Evolutionary conservation across 2,329 filamentous ascomycete species (phyloP).

Genomic region (Colletotrichum magnum): DNA sequence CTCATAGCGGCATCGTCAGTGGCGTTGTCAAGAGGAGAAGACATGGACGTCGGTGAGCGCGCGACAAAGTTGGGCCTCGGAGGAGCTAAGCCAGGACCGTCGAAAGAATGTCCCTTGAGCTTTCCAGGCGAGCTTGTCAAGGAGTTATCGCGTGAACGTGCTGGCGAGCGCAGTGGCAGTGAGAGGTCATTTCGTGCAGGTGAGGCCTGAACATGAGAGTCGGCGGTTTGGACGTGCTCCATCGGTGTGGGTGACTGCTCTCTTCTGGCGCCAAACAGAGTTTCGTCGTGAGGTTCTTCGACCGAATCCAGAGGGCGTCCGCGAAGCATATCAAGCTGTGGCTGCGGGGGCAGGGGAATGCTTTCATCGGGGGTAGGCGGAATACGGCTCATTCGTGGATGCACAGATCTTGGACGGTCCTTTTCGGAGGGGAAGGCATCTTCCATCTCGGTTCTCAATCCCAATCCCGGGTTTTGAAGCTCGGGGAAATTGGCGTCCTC

Average conservation of each 20-base stretch:
- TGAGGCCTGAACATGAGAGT: conserved; percentile 41
- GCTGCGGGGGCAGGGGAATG: conserved; percentile 61
- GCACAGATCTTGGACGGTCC: conserved; percentile 79
- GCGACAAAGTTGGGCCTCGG: conserved; percentile 65
- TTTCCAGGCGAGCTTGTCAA: conserved; percentile 62
- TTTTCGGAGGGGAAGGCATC: conserved; percentile 60
- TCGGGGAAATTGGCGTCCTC: conserved; percentile 53
- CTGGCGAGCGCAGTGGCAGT: conserved; percentile 53
- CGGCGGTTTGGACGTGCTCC: conserved; percentile 52
- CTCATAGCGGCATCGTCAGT: conserved; percentile 77
- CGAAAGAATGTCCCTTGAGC: conserved; percentile 60
- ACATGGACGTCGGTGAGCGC: conserved; percentile 72
- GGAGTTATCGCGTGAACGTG: conserved; percentile 45
- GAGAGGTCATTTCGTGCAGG: conserved; percentile 51
- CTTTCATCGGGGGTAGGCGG: conserved; percentile 64
- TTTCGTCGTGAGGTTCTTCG: conserved; percentile 51
- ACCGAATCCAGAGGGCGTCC: conserved; percentile 51
- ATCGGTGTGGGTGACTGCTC: conserved; percentile 72
- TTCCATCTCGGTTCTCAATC: conserved; percentile 69
- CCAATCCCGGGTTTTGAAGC: conserved; percentile 55
- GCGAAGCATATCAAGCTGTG: conserved; percentile 55
- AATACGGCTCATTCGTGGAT: conserved; percentile 79
- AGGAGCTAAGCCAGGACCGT: conserved; percentile 66
- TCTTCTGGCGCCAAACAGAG: conserved; percentile 67
- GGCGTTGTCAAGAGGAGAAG: conserved; percentile 74